Evolutionary conservation across 768 basidiomycete species (phyloP), one percentile per base, ranked within the genome.

Genomic region (Lepiota subincarnata): DNA sequence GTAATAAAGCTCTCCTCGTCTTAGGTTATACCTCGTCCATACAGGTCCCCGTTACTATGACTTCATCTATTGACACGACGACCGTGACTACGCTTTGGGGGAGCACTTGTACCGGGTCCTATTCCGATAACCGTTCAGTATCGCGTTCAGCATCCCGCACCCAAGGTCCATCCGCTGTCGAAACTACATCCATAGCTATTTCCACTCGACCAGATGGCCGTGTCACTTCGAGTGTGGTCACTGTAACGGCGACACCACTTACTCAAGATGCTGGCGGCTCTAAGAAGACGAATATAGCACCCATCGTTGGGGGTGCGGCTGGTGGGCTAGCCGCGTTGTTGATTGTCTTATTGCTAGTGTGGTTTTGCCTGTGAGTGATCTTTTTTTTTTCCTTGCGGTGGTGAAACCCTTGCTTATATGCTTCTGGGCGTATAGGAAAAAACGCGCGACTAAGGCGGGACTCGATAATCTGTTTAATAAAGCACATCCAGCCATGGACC

Each of bases 311-410:
- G 5, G 55, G 58, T 24, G 47, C 22, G 3, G 44, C 53, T 7
- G 58, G 50, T 4, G 55, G 58, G 35, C 26, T 47, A 19, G 47
- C 45, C 40, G 43, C 42, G 6, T 52, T 56, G 8, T 2, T 42
- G 1, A 51, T 55, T 7, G 13, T 56, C 10, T 47, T 28, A 4
- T 18, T 47, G 42, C 3, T 46, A 6, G 20, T 41, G 2, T 59
- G 55, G 55, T 53, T 46, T 37, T 53, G 53, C 50, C 26, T 56
- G 58, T 59, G 48, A 45, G 58, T 48, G 12, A n/a, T 18, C 31
- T 11, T 14, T 20, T 6, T 16, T 24, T 24, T 5, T 16, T 12
- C 16, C 18, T 26, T 19, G 24, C 19, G 24, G 6, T 16, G 35
- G 2, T n/a, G 6, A 35, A 19, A 18, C n/a, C 16, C 12, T 36